Conservation (phyloP, 202 grass and related monocot genomes). For the Setaria viridis region DNA sequence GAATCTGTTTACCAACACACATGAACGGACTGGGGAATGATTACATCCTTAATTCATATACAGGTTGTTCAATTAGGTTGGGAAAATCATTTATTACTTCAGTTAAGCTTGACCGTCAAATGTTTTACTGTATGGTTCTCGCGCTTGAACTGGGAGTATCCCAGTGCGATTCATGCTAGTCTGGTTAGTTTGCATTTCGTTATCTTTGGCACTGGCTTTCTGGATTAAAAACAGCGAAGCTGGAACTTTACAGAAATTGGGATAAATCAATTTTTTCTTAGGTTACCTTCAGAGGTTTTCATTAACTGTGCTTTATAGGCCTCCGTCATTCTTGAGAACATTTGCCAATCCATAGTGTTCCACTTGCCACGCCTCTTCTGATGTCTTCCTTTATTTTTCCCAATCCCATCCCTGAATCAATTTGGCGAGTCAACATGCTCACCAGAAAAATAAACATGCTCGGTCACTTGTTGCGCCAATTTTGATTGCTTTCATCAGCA, state of each 20-base stretch:
- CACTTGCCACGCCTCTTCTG: not conserved
- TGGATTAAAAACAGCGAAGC: not conserved
- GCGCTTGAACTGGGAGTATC: not conserved
- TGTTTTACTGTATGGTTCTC: not conserved
- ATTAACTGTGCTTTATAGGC: not conserved
- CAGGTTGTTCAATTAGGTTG: not conserved
- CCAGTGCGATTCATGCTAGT: not conserved
- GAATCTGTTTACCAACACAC: not conserved
- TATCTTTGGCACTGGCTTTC: not conserved
- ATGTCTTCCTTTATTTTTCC: not conserved
- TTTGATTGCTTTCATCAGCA: conserved; percentile 1
- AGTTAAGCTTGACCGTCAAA: not conserved
- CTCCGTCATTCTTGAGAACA: not conserved
- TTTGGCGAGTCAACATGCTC: not conserved
- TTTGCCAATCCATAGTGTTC: not conserved
- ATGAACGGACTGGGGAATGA: not conserved
- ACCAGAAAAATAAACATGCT: conserved; percentile 1
- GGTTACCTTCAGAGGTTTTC: not conserved
- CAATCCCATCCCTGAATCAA: not conserved
- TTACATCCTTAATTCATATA: not conserved
- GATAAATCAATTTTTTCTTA: not conserved
- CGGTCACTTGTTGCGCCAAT: not conserved
- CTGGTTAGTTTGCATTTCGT: not conserved
- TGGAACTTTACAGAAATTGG: not conserved
- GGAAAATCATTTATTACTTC: not conserved